Conservation (phyloP, 176 grass and related monocot species). For the Otatea glauca region DNA sequence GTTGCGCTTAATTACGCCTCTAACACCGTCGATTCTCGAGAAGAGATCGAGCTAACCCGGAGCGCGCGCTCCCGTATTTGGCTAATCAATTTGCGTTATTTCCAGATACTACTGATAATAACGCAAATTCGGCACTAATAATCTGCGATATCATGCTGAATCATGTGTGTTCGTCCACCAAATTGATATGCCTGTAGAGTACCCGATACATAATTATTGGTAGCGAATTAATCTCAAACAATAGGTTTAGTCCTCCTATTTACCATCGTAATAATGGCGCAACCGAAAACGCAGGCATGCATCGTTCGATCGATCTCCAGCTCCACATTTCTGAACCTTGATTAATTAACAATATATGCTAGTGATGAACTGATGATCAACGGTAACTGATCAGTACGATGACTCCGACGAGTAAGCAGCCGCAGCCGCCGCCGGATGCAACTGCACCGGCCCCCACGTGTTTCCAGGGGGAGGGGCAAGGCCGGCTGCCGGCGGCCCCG, state of each 20-base stretch:
- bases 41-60: too few relatives aligned
- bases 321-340: slow-evolving; percentile 2
- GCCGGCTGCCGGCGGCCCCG: not conserved
- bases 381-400: slow-evolving; percentile 11
- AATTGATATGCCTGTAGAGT: not conserved
- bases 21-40: too few relatives aligned
- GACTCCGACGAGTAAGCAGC: slow-evolving; percentile 49
- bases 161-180: not conserved
- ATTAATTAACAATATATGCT: not conserved
- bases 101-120: not conserved
- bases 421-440: not conserved
- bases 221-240: not conserved
- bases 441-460: slow-evolving; percentile 22
- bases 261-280: not conserved
- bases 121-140: not conserved
- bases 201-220: not conserved
- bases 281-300: not conserved
- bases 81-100: too few relatives aligned
- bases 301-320: not conserved
- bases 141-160: not conserved
- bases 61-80: too few relatives aligned
- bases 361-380: not conserved
- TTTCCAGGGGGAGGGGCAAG: not conserved
- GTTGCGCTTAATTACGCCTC: too few relatives aligned
- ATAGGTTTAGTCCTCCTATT: not conserved